These are phyloP conservation scores for Triadica sebifera DNA, from an alignment of 345 rosid genomes.

Conservation along the genomic window DNA sequence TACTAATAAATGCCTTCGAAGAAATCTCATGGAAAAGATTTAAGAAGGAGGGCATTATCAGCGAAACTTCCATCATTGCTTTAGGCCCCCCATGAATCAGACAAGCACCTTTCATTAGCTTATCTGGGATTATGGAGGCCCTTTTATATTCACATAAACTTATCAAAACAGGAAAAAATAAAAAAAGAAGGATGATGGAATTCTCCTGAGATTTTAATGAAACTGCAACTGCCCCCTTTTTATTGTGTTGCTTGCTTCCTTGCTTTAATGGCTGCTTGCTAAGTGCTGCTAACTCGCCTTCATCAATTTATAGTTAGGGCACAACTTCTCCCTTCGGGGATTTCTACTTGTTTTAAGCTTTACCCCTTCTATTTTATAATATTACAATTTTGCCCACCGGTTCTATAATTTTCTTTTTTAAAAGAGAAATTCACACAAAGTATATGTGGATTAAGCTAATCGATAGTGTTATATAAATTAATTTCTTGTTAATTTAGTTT, in stretches of 20 bases:
- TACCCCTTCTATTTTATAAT: background rate
- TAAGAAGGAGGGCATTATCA: constrained; percentile 39
- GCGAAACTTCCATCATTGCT: constrained; percentile 32
- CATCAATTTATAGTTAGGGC: background rate
- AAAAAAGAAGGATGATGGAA: too few relatives aligned
- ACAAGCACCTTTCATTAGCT: constrained; percentile 24
- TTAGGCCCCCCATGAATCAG: constrained; percentile 53
- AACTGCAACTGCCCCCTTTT: background rate
- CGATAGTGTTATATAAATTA: too few relatives aligned
- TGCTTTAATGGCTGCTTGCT: background rate
- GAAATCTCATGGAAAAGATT: background rate
- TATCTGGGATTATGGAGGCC: constrained; percentile 45
- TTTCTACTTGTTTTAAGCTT: background rate
- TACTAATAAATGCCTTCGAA: constrained; percentile 11
- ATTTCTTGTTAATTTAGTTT: too few relatives aligned
- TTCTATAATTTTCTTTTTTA: background rate
- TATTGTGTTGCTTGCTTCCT: background rate
- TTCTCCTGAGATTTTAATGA: too few relatives aligned
- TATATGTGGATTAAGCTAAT: too few relatives aligned
- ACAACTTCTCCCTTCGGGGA: background rate
- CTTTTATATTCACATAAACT: background rate
- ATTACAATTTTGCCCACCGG: background rate
- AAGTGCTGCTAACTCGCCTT: background rate
- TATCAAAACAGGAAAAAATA: too few relatives aligned
- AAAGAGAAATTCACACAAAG: too few relatives aligned